Evolutionary conservation across 768 basidiomycete species (phyloP), one percentile per base, ranked within the genome.

Genomic region (Suillus luteus): DNA sequence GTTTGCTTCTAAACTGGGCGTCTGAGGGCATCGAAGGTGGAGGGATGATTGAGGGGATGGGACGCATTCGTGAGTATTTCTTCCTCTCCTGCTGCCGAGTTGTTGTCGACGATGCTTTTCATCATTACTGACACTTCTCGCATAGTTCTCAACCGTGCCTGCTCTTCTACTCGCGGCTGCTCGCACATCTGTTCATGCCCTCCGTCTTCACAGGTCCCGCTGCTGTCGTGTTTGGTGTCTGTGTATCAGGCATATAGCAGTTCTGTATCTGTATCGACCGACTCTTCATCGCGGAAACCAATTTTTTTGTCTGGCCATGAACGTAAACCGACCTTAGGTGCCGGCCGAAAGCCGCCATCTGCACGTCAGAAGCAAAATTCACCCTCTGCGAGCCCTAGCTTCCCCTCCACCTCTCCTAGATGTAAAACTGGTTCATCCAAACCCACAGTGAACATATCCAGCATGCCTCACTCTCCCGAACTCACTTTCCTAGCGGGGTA

Each of bases 1-100:
- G 88, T 1, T 76, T 93, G 11, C 76, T 93, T 46, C 91, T 91
- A 60, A 93, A 93, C 72, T 77, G 93, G 49, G 85, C 91, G 0
- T 89, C 92, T 69, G 78, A 77, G 6, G 77, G 81, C 11, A 85
- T 2, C 72, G 86, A 10, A 80, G 82, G 48, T 77, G 80, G 14
- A 82, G 78, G 44, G 76, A 90, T 90, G 71, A 65, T 86, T 27
- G 38, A 58, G 24, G 38, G 55, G 37, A 41, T 58, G 24, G 38
- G 38, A 58, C 55, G 38, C 10, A 24, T 58, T 41, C 38, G 55
- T 58, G 15, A 58, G 55, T 58, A 33, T 58, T 38, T 38, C 2
- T 55, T 2, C 37, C n/a, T 73, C 1, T 63, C 12, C 24, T 1
- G 37, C 43, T 27, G 27, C 55, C 48, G 3, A 17, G 15, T 57